These are phyloP conservation scores for Picea glauca DNA, from an alignment of 75 land plant species.

Conservation along the genomic window DNA sequence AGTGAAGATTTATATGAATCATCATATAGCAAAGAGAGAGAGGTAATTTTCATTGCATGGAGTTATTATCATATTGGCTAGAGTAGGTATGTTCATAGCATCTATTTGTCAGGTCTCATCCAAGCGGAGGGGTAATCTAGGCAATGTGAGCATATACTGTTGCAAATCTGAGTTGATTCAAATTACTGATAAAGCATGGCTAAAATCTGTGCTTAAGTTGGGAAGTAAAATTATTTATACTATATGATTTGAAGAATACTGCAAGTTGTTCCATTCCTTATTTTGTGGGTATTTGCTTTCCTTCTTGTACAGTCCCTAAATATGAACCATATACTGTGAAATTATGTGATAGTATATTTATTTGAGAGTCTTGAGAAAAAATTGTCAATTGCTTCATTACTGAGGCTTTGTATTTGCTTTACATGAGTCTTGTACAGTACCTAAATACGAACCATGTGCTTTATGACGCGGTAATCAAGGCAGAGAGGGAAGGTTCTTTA, in stretches of 20 bases:
- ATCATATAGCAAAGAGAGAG: no score
- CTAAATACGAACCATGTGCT: constrained; percentile 77
- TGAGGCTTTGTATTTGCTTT: neutral
- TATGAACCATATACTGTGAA: constrained; percentile 69
- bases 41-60: no score
- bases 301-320: constrained; percentile 62
- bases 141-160: neutral
- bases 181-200: neutral
- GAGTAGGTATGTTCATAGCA: neutral
- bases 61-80: no score
- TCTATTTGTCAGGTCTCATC: neutral
- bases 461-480: constrained; percentile 77
- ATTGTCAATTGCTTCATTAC: neutral
- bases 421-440: constrained; percentile 36
- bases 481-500: constrained; percentile 54
- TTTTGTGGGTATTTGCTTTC: neutral
- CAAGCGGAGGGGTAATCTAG: neutral
- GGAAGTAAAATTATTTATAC: neutral
- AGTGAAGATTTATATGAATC: no score
- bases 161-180: neutral
- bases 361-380: no score
- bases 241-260: neutral
- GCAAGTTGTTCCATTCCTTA: neutral
- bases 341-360: constrained; percentile 10
- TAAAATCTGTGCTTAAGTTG: neutral